Conservation (phyloP, 768 basidiomycete genomes). For the Chiua virens region DNA sequence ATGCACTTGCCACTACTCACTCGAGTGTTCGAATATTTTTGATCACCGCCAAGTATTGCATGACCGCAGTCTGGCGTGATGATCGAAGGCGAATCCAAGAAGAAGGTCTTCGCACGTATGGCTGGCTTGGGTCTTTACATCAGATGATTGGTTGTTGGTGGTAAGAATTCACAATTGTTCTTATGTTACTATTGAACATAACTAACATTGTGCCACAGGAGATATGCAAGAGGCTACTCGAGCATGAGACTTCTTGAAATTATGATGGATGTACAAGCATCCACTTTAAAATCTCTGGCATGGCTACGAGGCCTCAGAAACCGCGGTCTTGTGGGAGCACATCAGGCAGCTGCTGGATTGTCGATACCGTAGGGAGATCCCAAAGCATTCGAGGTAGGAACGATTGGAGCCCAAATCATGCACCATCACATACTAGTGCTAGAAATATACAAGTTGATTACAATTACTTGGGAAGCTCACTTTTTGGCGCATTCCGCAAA, state of each 20-base stretch:
- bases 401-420: neutral
- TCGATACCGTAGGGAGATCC: slow-evolving; percentile 21
- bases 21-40: slow-evolving; percentile 87
- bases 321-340: slow-evolving; percentile 63
- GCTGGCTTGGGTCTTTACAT: slow-evolving; percentile 50
- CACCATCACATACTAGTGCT: slow-evolving; percentile 1
- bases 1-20: slow-evolving; percentile 85
- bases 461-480: neutral
- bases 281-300: slow-evolving; percentile 49
- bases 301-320: slow-evolving; percentile 67
- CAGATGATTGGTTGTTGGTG: slow-evolving; percentile 67
- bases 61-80: slow-evolving; percentile 74
- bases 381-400: neutral
- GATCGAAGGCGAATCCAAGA: slow-evolving; percentile 54
- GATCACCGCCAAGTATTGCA: slow-evolving; percentile 88
- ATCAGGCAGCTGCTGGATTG: slow-evolving; percentile 71
- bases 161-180: slow-evolving; percentile 48
- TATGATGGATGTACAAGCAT: slow-evolving; percentile 63
- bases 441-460: neutral
- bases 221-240: slow-evolving; percentile 54
- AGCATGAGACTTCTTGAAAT: slow-evolving; percentile 55
- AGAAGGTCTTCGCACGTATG: slow-evolving; percentile 47
- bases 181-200: neutral
- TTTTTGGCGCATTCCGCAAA: slow-evolving; percentile 35
- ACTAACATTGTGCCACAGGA: slow-evolving; percentile 41